Evolutionary conservation across 2,329 filamentous ascomycete genomes (phyloP), one percentile per base, ranked within the genome.

Genomic region (Parascedosporium putredinis): DNA sequence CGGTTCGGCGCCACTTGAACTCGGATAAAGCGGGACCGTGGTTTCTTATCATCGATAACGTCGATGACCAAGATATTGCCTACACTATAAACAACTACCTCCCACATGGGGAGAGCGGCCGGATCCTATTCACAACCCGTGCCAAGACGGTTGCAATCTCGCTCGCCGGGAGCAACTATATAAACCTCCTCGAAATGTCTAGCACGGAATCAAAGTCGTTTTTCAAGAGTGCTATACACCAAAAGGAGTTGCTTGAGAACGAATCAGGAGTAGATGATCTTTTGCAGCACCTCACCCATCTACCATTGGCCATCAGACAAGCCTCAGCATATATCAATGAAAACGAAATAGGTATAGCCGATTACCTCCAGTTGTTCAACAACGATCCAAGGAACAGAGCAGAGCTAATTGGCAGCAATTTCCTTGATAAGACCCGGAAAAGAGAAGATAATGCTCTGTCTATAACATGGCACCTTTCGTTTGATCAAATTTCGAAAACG

Each of bases 391-490:
- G 66, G 9, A 53, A 64, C 7, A 47, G 56, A 9, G 53, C 64
- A 6, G 53, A 56, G 8, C 44, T 67, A 0, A 51, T 69, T 12
- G 64, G 58, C 34, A 53, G 59, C 45, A 58, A 65, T 5, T 66
- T 66, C 49, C 51, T 57, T 7, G 67, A 70, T 50, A 51, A 58
- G 1, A 56, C 53, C 9, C 56, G 59, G 22, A 63, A 67, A 51
- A 53, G 29, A 22, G 54, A 46, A 5, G 57, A 57, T 27, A 63
- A 64, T 48, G 56, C 64, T 3, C 54, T 69, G 5, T 60, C 60
- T 25, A 56, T 56, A 1, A 66, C 67, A 12, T 65, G 62, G 57
- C 53, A 67, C 1, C 58, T 72, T 14, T 70, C 69, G 0, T 68
- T 73, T 27, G 55, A 67, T 14, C 59, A 65, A 25, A 67, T 71